Evolutionary conservation across 768 basidiomycete genomes (phyloP), one percentile per base, ranked within the genome.

Genomic region (Tylopilus intermedius): DNA sequence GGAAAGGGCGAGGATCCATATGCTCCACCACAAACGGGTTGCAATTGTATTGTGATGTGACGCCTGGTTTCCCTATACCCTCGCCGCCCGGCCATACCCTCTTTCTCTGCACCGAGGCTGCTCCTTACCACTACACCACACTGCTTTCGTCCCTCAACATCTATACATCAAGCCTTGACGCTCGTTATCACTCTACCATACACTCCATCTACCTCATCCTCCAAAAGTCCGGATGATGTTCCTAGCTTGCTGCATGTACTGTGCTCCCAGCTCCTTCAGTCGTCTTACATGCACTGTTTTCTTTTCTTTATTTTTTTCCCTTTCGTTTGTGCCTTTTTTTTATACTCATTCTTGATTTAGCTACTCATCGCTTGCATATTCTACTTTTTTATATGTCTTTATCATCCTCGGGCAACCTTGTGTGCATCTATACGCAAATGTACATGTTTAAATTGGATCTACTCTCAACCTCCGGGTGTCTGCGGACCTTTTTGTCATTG

Each of bases 1-100:
- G 83, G 81, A 62, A 92, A 90, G 74, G 82, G 81, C 61, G 90
- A 94, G 70, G 94, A 97, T 67, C 94, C 94, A 38, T 97, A 93
- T 70, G 88, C 90, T 50, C 88, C 90, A 47, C 88, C 84, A 64
- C 79, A 83, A 46, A 75, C 81, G 62, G 82, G 86, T 29, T 88
- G 87, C 75, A 80, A 75, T 63, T 88, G 86, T 67, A 67, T 78
- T 47, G 72, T 88, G 65, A 88, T 88, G 86, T 87, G 75, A 81
- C 68, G 58, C 56, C 41, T 56, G n/a, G 47, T 45, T 45, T 55
- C 57, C 39, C 49, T 62, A 67, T 72, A 71, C 68, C 71, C 69
- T 59, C 55, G 47, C 59, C 54, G 45, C 58, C 52, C 57, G 60
- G 59, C 51, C 68, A 69, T 69, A 71, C 68, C 68, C 68, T 58